These are phyloP conservation scores for Candida parachauliodes DNA, from an alignment of 805 yeast genomes.

Conservation along the genomic window DNA sequence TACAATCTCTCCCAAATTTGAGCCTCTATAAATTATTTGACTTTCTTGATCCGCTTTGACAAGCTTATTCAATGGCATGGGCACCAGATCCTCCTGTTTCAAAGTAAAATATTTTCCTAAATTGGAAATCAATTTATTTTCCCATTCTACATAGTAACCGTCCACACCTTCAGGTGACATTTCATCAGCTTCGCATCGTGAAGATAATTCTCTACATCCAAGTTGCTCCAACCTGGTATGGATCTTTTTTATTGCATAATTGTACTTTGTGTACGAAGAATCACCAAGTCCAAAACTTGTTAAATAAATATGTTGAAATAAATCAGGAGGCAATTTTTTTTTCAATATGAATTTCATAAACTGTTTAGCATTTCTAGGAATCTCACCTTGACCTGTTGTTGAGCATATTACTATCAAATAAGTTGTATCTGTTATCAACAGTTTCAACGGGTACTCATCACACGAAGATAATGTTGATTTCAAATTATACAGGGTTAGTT, in stretches of 20 bases:
- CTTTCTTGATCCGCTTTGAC: too few relatives aligned
- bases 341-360: constrained; percentile 74
- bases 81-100: constrained; percentile 22
- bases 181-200: constrained; percentile 88
- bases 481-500: constrained; percentile 52
- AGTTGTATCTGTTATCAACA: constrained; percentile 45
- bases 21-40: too few relatives aligned
- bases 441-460: constrained; percentile 58
- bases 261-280: constrained; percentile 83
- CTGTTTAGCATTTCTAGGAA: constrained; percentile 72
- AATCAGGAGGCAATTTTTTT: constrained; percentile 55
- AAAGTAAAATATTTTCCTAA: constrained; percentile 19
- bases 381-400: constrained; percentile 93
- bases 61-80: constrained; percentile 26
- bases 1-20: constrained; percentile 50
- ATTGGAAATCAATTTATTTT: constrained; percentile 39
- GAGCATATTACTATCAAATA: constrained; percentile 64
- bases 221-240: constrained; percentile 76
- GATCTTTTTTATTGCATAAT: constrained; percentile 81
- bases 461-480: constrained; percentile 47
- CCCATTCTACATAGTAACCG: constrained; percentile 75
- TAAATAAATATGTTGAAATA: constrained; percentile 59
- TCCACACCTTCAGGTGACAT: constrained; percentile 76
- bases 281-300: constrained; percentile 92
- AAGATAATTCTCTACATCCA: constrained; percentile 71